Percentiles rank a stretch among this genome's conserved stretches.
phyloP scores from a whole-genome alignment of 148 eudicot species.

The Cornus florida region DNA sequence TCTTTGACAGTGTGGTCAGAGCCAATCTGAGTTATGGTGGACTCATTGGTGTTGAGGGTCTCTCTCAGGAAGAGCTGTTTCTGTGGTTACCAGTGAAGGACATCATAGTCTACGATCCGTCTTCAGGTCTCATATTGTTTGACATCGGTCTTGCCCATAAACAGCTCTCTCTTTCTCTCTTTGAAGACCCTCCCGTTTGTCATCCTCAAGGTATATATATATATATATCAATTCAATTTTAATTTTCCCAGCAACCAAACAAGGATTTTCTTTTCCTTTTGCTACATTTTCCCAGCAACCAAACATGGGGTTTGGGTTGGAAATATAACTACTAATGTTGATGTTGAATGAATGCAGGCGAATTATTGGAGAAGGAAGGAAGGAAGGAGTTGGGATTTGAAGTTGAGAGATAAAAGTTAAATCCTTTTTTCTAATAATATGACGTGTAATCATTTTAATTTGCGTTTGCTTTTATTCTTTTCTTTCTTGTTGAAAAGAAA shows the following conservation, averaged over 20 bases:
- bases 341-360: constrained; percentile 11
- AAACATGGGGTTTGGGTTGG: background rate
- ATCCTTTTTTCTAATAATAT: background rate
- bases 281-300: constrained; percentile 1
- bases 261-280: background rate
- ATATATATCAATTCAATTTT: background rate
- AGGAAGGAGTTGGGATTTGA: constrained; percentile 21
- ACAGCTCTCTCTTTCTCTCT: constrained; percentile 59
- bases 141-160: constrained; percentile 69
- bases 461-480: background rate
- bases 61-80: constrained; percentile 68
- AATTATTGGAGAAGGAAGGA: background rate
- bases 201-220: constrained; percentile 36
- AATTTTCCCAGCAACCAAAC: background rate
- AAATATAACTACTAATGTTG: background rate
- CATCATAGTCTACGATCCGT: constrained; percentile 63
- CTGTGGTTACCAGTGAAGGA: constrained; percentile 75
- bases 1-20: constrained; percentile 57
- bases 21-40: constrained; percentile 77
- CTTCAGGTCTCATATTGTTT: constrained; percentile 60
- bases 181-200: constrained; percentile 74
- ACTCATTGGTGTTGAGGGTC: constrained; percentile 62
- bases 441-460: background rate
- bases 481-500: background rate
- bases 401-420: constrained; percentile 12